Conservation (phyloP, 2,329 filamentous ascomycete species). For the Rhynchosporium agropyri region DNA sequence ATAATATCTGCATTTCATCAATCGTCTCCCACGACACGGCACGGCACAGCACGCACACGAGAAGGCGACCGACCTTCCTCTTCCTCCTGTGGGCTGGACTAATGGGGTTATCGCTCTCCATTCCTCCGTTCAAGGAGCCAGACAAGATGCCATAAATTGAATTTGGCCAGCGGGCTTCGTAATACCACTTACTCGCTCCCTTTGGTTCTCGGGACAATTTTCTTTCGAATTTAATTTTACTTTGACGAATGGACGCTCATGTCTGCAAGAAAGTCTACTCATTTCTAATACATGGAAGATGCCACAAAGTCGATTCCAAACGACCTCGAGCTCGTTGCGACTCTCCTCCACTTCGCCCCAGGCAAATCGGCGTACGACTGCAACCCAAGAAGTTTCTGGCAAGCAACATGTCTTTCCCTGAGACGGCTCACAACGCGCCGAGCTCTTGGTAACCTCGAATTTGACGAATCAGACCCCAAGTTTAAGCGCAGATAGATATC, state of each 20-base stretch:
- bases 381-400: background rate
- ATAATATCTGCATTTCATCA: too few relatives aligned
- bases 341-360: background rate
- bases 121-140: background rate
- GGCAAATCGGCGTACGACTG: background rate
- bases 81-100: background rate
- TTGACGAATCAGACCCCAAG: background rate
- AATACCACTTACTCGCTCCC: background rate
- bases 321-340: background rate
- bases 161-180: background rate
- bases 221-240: background rate
- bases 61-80: background rate
- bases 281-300: background rate
- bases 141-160: too few relatives aligned
- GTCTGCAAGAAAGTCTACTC: background rate
- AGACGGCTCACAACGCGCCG: background rate
- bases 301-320: conserved; percentile 6
- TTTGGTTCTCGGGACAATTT: background rate
- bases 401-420: background rate
- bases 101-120: background rate
- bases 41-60: background rate
- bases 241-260: conserved; percentile 3
- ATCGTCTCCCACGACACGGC: background rate
- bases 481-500: background rate
- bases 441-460: background rate